Evolutionary conservation across 805 yeast genomes (phyloP), one percentile per base, ranked within the genome.

Genomic region (Kregervanrija fluxuum): DNA sequence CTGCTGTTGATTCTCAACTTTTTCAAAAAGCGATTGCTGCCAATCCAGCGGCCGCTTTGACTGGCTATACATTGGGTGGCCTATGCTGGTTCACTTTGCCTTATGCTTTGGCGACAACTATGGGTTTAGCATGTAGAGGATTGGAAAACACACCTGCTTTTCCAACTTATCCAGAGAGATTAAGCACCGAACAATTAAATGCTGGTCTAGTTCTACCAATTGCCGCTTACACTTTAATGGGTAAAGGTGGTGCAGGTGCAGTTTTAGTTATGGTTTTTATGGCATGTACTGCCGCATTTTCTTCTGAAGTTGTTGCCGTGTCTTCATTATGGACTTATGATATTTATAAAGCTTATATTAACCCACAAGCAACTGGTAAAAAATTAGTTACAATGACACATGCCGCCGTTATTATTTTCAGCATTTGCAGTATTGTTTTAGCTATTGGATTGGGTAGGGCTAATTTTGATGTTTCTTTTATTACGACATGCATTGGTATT

Each of bases 211-310:
- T 71, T 5, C 63, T 74, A 48, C 79, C 79, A 11, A 70, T 71
- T 49, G 71, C 77, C 15, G 74, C 78, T 3, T 70, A 67, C 37
- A 75, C 77, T 2, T 59, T 74, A 30, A 63, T 73, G 57, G 80
- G 80, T 38, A 71, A 62, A 44, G 71, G 74, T 39, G 79, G 79
- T 33, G 74, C 74, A 2, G 75, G 68, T 33, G 70, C 70, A 49
- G 65, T 75, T 12, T 63, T 74, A 42, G 53, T 71, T 37, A 61
- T 74, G 63, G 67, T 73, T 3, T 74, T 74, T 56, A 72, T 73
- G 74, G 77, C 78, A 15, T 73, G 68, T 15, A 74, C 80, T 1
- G 73, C 78, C 16, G 78, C 79, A 43, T 72, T 71, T 70, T 71
- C 77, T n/a, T 73, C 78, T 12, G 79, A 74, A 58, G 64, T 73